Conservation (phyloP, 2,329 filamentous ascomycete genomes). For the Dactylellina parvicollis region DNA sequence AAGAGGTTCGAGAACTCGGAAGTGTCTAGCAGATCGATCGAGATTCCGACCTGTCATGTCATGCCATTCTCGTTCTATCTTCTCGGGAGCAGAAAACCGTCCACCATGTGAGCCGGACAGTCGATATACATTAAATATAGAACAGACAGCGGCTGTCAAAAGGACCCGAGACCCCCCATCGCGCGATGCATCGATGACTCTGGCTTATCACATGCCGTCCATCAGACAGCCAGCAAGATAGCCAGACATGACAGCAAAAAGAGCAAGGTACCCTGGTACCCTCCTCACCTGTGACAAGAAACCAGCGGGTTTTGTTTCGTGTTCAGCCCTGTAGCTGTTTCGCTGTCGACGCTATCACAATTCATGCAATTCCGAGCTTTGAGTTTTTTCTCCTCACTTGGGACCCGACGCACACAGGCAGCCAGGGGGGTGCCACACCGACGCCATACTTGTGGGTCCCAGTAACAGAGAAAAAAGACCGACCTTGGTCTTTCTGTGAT, state of each 20-base stretch:
- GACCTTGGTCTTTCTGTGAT: conserved; percentile 35
- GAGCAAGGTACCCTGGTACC: conserved; percentile 38
- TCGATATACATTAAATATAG: conserved; percentile 53
- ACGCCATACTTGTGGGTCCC: conserved; percentile 42
- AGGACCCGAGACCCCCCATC: conserved; percentile 19
- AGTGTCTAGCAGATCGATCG: conserved; percentile 36
- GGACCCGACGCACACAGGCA: conserved; percentile 25
- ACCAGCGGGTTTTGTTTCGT: conserved; percentile 22
- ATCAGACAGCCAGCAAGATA: too few species aligned
- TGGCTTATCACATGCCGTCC: conserved; percentile 39
- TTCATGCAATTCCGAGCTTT: conserved; percentile 1
- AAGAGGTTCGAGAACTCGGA: conserved; percentile 48
- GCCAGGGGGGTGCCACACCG: conserved; percentile 27
- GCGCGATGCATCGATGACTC: conserved; percentile 23
- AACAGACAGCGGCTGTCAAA: conserved; percentile 21
- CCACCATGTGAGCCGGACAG: conserved; percentile 35
- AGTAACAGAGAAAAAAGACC: too few species aligned
- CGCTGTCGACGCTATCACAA: conserved; percentile 20
- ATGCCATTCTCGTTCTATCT: background rate
- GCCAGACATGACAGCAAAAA: background rate
- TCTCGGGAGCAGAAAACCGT: conserved; percentile 2
- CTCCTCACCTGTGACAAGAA: conserved; percentile 30
- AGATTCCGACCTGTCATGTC: conserved; percentile 5
- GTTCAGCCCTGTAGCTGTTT: conserved; percentile 52
- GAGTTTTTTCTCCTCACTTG: conserved; percentile 46